These are phyloP conservation scores for Plasmodium relictum DNA, from an alignment of 169 alveolate species.

Conservation along the genomic window DNA sequence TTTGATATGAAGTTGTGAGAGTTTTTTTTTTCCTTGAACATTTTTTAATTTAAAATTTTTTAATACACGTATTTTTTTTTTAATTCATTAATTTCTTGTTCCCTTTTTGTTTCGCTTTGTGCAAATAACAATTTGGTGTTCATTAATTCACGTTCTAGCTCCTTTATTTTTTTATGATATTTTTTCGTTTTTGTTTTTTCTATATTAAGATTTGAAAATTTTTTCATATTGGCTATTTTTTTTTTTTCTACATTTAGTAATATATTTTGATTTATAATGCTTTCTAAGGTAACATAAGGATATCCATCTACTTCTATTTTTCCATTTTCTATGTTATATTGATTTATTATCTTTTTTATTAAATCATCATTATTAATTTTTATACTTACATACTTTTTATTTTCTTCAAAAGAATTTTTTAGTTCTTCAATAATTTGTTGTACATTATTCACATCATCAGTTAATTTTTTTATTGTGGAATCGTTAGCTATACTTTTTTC, in stretches of 20 bases:
- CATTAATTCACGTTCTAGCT: constrained; percentile 18
- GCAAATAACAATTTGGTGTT: constrained; percentile 36
- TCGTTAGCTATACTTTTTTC: not conserved
- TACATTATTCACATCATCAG: not conserved
- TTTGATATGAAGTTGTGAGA: too few species aligned
- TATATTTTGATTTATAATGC: too few species aligned
- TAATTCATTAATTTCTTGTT: constrained; percentile 34
- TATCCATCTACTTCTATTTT: not conserved
- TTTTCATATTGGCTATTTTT: too few species aligned
- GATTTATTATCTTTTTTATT: not conserved
- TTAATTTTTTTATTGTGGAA: constrained; percentile 1
- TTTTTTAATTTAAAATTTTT: not conserved
- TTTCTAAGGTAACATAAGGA: too few species aligned
- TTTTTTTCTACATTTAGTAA: too few species aligned
- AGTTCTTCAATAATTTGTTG: constrained; percentile 1
- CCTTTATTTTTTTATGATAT: not conserved
- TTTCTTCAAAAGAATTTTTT: not conserved
- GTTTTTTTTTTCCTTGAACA: too few species aligned
- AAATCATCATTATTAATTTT: not conserved
- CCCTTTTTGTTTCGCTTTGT: constrained; percentile 41
- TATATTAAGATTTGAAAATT: too few species aligned
- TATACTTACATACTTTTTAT: not conserved
- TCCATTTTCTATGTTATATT: not conserved
- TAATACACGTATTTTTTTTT: not conserved
- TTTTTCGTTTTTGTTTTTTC: too few species aligned